Conservation (phyloP, 768 basidiomycete species). For the Russula sp. region DNA sequence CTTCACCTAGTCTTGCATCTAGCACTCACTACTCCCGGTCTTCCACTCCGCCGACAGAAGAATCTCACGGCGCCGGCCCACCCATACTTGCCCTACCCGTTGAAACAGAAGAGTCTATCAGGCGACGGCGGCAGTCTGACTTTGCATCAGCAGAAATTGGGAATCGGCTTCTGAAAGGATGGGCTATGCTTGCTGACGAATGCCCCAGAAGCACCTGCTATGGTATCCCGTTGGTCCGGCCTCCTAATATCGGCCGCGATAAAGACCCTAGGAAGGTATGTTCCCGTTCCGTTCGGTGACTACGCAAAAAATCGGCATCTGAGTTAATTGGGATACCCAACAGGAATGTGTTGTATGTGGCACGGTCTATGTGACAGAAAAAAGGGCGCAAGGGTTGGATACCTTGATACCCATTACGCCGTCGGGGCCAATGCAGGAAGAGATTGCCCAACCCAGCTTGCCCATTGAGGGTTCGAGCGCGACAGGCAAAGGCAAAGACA, state of each 20-base stretch:
- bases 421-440: slow-evolving; percentile 1
- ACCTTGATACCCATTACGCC: slow-evolving; percentile 5
- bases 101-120: slow-evolving; percentile 59
- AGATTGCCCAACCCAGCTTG: not conserved
- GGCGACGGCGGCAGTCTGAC: slow-evolving; percentile 77
- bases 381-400: slow-evolving; percentile 7
- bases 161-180: slow-evolving; percentile 68
- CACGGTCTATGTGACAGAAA: slow-evolving; percentile 20
- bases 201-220: slow-evolving; percentile 65
- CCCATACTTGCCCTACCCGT: slow-evolving; percentile 57
- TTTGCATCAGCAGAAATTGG: slow-evolving; percentile 75
- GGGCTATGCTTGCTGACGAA: slow-evolving; percentile 88
- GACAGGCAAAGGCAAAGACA: slow-evolving; percentile 10
- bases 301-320: not conserved
- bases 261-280: slow-evolving; percentile 64
- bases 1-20: slow-evolving; percentile 40
- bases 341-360: slow-evolving; percentile 25
- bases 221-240: slow-evolving; percentile 79
- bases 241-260: slow-evolving; percentile 55
- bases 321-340: too few relatives aligned
- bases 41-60: slow-evolving; percentile 75
- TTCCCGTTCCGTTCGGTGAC: slow-evolving; percentile 2
- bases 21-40: slow-evolving; percentile 51
- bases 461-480: not conserved
- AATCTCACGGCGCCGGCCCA: slow-evolving; percentile 55